These are phyloP conservation scores for Entrophospora sp. DNA, from an alignment of 192 early-diverging fungal species.

Conservation along the genomic window DNA sequence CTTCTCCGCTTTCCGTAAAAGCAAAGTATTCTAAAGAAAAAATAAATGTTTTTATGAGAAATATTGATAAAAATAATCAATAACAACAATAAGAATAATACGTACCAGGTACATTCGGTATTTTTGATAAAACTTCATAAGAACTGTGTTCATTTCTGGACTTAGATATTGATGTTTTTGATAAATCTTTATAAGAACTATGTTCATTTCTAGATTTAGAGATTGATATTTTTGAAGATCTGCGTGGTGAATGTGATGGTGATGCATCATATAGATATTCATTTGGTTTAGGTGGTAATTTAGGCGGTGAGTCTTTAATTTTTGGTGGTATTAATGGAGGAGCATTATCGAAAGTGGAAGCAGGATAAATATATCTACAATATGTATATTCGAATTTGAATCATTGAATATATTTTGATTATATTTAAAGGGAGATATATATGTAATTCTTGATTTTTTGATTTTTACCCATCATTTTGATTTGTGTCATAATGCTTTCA, in stretches of 20 bases:
- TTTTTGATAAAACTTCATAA: no score
- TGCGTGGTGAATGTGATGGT: background rate
- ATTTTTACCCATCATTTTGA: no score
- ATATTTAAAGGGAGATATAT: no score
- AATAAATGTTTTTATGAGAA: background rate
- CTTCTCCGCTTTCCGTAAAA: slow-evolving; percentile 23
- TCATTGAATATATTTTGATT: background rate
- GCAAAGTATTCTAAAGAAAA: background rate
- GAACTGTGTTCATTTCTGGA: background rate
- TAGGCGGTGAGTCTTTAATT: background rate
- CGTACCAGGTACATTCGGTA: background rate
- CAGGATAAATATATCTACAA: no score
- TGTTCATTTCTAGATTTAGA: background rate
- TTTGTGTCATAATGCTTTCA: no score
- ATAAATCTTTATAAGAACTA: no score
- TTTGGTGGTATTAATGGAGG: slow-evolving; percentile 12
- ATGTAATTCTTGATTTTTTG: no score
- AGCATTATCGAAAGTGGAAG: background rate
- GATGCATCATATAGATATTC: background rate
- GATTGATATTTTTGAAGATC: background rate
- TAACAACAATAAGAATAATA: background rate
- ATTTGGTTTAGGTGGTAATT: background rate
- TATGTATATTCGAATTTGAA: background rate
- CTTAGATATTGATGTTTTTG: background rate
- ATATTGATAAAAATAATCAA: background rate